A percentile compares a stretch with the other conserved stretches of the same genome.
phyloP scores from a whole-genome alignment of 176 grass and related monocot genomes.

The Musa acuminata region DNA sequence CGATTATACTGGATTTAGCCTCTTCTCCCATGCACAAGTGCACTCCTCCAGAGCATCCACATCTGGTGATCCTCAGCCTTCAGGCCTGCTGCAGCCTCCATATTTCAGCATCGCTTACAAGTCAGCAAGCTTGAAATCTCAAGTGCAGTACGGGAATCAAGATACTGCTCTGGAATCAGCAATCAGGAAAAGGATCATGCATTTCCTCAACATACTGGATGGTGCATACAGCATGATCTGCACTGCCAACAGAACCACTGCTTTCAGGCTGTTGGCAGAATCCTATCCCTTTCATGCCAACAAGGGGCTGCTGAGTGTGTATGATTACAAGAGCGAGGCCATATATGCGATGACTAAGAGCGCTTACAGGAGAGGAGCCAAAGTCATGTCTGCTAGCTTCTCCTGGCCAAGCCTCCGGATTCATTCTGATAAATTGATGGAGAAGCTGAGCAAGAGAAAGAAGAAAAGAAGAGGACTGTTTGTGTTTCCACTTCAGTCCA shows the following conservation, averaged over 20 bases:
- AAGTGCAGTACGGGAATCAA: conserved; percentile 37
- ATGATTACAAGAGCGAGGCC: conserved; percentile 90
- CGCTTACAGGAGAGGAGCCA: conserved; percentile 51
- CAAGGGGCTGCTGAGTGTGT: conserved; percentile 55
- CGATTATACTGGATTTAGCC: conserved; percentile 78
- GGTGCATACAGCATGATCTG: conserved; percentile 88
- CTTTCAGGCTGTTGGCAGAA: conserved; percentile 78
- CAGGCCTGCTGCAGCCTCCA: conserved; percentile 41
- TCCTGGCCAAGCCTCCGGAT: conserved; percentile 80
- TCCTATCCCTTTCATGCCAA: conserved; percentile 62
- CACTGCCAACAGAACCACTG: conserved; percentile 74
- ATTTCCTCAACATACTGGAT: conserved; percentile 54
- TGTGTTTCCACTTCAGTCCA: conserved; percentile 78
- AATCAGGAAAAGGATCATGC: conserved; percentile 59
- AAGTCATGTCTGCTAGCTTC: conserved; percentile 55
- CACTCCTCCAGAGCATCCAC: conserved; percentile 38
- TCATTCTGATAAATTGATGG: conserved; percentile 45
- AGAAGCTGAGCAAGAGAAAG: conserved; percentile 35
- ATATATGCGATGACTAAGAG: conserved; percentile 37
- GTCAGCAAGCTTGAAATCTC: conserved; percentile 59
- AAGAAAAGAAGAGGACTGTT: conserved; percentile 44
- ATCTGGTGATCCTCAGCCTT: conserved; percentile 6
- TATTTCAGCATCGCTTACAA: conserved; percentile 85
- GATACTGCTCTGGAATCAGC: conserved; percentile 28
- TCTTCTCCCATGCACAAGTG: conserved; percentile 96